Base-by-base conservation (phyloP, 345 rosid genomes). In the Trapa incisa region DNA sequence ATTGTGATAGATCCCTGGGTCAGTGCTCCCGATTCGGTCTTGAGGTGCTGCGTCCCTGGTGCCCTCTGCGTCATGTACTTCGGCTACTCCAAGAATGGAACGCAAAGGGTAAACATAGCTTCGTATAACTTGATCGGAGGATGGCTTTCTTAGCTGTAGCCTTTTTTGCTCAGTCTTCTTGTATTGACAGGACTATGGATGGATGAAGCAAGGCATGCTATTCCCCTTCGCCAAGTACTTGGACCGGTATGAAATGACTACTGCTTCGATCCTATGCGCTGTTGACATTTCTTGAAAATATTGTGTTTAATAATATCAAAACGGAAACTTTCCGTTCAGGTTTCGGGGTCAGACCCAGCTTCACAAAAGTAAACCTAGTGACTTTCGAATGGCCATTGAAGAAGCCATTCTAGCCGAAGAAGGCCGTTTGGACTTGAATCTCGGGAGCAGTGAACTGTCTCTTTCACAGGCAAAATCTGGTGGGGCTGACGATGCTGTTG, bases 141-240 rank as follows among this genome's bases (percentile, higher is more conserved):
- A 37, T 12, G 10, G 52, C n/a, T 3, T 42, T 17, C 13, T 3
- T 65, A 10, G 4, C n/a, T 6, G 29, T 22, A 41, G 29, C 36
- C 15, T 41, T 43, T 62, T 41, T 37, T 62, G 45, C 65, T 22
- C 62, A 53, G 7, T 4, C 60, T 22, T 22, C 29, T 65, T 76
- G n/a, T 64, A 72, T 58, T 6, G 9, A 65, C 83, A 94, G 97
- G 99, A 95, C 73, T 91, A 95, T 73, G 91, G 87, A 16, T 95
- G 99, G 99, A 83, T 86, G 73, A 89, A 87, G 71, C 89, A 82
- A 72, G 97, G 99, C 69, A 89, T 86, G 97, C 61, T 95, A 72
- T 91, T 77, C 69, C 99, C 99, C n/a, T 95, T 89, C 77, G 78
- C 85, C 32, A 87, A 87, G 61, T 91, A 77, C 73, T 77, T 85